Evolutionary conservation across 805 yeast species (phyloP), one percentile per base, ranked within the genome.

Genomic region (Spathaspora gorwiae): DNA sequence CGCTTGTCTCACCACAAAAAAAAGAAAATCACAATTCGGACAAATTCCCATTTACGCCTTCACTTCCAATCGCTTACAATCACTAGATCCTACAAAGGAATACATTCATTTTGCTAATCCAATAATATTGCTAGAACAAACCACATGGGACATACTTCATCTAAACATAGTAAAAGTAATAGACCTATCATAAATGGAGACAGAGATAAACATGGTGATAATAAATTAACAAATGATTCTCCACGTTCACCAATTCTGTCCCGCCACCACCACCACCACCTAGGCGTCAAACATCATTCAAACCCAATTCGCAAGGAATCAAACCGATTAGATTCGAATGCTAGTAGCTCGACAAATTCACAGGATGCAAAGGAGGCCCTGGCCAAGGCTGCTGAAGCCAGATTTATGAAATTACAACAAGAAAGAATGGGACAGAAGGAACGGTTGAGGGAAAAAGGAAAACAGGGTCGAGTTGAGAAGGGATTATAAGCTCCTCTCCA

Each of bases 381-480:
- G 2, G 75, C 73, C 5, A 52, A 48, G 36, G 76, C 76, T 6
- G 75, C 75, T 1, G 70, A 70, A 43, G 56, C 51, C 32, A 49
- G 76, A 38, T 63, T 48, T 47, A 49, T 59, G 29, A 57, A 54
- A 37, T 63, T 59, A 26, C 66, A 66, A 43, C 59, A 58, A 26
- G 53, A 63, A 39, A 26, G 48, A 19, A 51, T 54, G 43, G 54
- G 55, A 14, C 66, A 73, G 43, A 54, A 55, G 46, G 62, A 53
- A 2, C 61, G 61, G 51, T 49, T 71, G 35, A 54, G 61, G 53
- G 55, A 61, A 10, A 46, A 46, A 39, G 46, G 46, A 1, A 12
- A 19, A 19, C 24, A 19, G 5, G 5, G 24, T 19, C 24, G 24
- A 19, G 24, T 19, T 19, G 24, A 19, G 5, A 19, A 19, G 24